These are phyloP conservation scores for Pseudogymnoascus sp. DNA, from an alignment of 2,329 filamentous ascomycete genomes.

Conservation along the genomic window DNA sequence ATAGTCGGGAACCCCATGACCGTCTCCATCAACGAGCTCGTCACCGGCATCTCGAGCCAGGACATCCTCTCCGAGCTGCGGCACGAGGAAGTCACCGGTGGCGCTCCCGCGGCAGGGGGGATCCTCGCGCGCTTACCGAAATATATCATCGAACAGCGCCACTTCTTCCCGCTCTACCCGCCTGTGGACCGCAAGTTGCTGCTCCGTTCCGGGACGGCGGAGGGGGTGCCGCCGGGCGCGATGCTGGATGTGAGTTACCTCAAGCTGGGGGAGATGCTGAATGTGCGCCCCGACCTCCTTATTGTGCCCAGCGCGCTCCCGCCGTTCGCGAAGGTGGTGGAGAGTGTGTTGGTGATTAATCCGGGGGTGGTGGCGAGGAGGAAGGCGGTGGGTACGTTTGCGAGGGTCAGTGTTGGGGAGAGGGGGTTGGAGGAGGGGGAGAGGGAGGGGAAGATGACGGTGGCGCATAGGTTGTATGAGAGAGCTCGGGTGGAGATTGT, in stretches of 20 bases:
- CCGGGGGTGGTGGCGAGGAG: constrained; percentile 82
- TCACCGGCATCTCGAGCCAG: constrained; percentile 73
- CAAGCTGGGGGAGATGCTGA: constrained; percentile 85
- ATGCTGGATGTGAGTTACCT: constrained; percentile 77
- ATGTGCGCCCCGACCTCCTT: constrained; percentile 75
- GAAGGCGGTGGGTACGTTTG: constrained; percentile 76
- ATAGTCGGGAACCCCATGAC: constrained; percentile 89
- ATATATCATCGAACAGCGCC: constrained; percentile 79
- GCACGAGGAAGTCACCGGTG: constrained; percentile 60
- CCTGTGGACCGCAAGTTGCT: constrained; percentile 61
- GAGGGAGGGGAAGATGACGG: constrained; percentile 44
- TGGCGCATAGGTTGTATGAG: constrained; percentile 71
- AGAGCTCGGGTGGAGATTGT: constrained; percentile 81
- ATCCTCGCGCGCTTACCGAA: constrained; percentile 56
- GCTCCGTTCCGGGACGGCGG: constrained; percentile 54
- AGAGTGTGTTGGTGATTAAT: constrained; percentile 84
- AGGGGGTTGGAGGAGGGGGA: constrained; percentile 52
- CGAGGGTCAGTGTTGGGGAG: constrained; percentile 67
- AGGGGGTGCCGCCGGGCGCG: constrained; percentile 59
- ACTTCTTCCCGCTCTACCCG: constrained; percentile 86
- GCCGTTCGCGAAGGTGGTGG: constrained; percentile 85
- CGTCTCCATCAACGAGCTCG: constrained; percentile 76
- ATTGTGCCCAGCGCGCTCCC: constrained; percentile 75
- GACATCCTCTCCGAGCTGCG: constrained; percentile 77
- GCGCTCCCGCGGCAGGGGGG: constrained; percentile 39